Conservation (phyloP, 441 rosid genomes). For the Monsonia emarginata region DNA sequence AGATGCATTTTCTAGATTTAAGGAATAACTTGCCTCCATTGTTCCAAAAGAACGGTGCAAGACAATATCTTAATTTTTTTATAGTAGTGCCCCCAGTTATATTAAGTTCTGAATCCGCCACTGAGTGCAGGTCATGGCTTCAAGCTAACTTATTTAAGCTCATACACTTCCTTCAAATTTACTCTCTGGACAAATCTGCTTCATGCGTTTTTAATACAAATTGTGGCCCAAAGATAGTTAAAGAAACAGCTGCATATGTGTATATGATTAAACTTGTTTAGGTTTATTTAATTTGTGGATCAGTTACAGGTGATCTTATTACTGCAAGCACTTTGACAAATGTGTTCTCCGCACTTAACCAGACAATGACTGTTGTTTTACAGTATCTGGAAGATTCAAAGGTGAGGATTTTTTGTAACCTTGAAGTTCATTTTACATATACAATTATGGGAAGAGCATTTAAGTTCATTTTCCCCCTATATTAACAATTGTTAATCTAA, state of each 20-base stretch:
- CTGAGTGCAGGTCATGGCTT: background rate
- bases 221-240: background rate
- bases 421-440: conserved; percentile 6
- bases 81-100: too few species aligned
- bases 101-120: too few species aligned
- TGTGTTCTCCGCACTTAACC: conserved; percentile 55
- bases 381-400: conserved; percentile 79
- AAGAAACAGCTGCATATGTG: background rate
- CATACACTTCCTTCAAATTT: background rate
- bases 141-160: background rate
- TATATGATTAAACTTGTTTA: background rate
- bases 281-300: conserved; percentile 3
- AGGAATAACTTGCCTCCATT: too few species aligned
- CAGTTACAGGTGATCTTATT: conserved; percentile 29
- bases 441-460: background rate
- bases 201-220: background rate
- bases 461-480: background rate
- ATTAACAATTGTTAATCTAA: conserved; percentile 19
- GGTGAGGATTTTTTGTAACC: conserved; percentile 29
- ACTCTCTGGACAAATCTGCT: background rate
- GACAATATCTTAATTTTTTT: too few species aligned
- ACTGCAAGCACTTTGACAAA: conserved; percentile 37
- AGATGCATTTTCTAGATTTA: too few species aligned
- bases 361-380: conserved; percentile 52
- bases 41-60: too few species aligned